Percentiles rank a stretch among this genome's conserved stretches.
Conservation (phyloP, 176 grass and related monocot genomes). For the Oryza coarctata region DNA sequence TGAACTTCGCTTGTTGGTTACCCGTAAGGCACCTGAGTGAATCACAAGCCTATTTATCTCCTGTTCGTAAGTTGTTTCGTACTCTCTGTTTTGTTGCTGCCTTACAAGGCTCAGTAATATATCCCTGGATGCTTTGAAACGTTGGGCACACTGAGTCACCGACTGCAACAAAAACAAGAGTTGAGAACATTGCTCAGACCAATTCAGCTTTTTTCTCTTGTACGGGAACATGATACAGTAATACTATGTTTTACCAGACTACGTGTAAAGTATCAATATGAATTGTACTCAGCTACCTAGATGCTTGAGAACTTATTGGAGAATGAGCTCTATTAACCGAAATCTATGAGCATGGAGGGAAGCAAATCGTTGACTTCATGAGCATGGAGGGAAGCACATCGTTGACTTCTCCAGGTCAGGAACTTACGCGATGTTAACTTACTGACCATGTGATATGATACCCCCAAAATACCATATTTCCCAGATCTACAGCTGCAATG, state of each 20-base stretch:
- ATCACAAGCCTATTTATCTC: neutral
- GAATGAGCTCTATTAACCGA: conserved; percentile 24
- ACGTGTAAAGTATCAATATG: neutral
- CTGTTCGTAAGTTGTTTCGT: neutral
- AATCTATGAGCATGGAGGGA: conserved; percentile 16
- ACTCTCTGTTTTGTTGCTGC: neutral
- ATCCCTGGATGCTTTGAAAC: neutral
- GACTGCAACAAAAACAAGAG: neutral
- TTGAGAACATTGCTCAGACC: neutral
- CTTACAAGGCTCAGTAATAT: neutral
- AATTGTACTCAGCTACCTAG: conserved; percentile 26
- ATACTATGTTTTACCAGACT: neutral
- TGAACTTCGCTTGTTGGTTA: conserved; percentile 13
- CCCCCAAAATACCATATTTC: conserved; percentile 7
- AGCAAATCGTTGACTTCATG: conserved; percentile 43
- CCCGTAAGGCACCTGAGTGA: neutral
- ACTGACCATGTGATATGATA: conserved; percentile 17
- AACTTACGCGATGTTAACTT: conserved; percentile 11
- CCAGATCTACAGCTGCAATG: neutral
- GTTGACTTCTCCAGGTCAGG: conserved; percentile 30
- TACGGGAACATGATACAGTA: neutral
- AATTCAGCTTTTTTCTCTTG: neutral
- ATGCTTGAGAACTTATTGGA: conserved; percentile 16
- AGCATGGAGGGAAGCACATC: conserved; percentile 35
- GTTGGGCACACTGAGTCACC: neutral